phyloP scores from a whole-genome alignment of 768 basidiomycete genomes.

The Gyrodon lividus region DNA sequence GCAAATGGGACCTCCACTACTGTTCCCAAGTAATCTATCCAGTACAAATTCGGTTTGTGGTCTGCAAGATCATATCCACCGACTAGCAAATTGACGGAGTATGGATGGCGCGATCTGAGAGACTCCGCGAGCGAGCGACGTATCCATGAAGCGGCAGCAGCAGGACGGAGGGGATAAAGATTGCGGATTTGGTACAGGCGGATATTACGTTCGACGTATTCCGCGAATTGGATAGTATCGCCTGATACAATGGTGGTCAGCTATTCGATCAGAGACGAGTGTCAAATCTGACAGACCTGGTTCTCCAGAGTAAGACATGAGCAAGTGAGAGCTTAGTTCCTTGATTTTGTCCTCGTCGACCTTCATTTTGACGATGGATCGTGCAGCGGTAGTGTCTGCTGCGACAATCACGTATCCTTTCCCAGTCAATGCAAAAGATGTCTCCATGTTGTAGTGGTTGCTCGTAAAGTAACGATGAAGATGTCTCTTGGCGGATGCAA shows the following conservation, averaged over 20 bases:
- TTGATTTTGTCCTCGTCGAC: constrained; percentile 96
- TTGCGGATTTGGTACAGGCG: constrained; percentile 96
- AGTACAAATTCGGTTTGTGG: constrained; percentile 77
- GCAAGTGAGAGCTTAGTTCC: constrained; percentile 80
- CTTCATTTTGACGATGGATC: constrained; percentile 98
- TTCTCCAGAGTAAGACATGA: constrained; percentile 95
- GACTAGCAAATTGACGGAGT: constrained; percentile 88
- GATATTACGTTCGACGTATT: constrained; percentile 94
- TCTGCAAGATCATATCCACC: constrained; percentile 88
- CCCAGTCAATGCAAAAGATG: constrained; percentile 86
- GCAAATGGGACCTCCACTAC: constrained; percentile 86
- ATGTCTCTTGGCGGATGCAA: neutral
- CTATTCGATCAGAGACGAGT: neutral
- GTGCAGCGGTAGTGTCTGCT: constrained; percentile 83
- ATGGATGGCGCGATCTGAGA: constrained; percentile 83
- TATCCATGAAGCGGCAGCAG: constrained; percentile 94
- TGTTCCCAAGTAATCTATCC: constrained; percentile 96
- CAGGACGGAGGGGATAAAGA: constrained; percentile 82
- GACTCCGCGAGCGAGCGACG: constrained; percentile 87
- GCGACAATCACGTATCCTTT: constrained; percentile 94
- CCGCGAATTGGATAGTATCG: constrained; percentile 95
- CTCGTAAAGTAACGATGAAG: constrained; percentile 3
- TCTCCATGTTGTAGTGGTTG: constrained; percentile 64
- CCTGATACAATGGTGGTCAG: constrained; percentile 43
- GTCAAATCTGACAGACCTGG: constrained; percentile 54